phyloP scores from a whole-genome alignment of 2,329 filamentous ascomycete species.

The Nemania serpens region DNA sequence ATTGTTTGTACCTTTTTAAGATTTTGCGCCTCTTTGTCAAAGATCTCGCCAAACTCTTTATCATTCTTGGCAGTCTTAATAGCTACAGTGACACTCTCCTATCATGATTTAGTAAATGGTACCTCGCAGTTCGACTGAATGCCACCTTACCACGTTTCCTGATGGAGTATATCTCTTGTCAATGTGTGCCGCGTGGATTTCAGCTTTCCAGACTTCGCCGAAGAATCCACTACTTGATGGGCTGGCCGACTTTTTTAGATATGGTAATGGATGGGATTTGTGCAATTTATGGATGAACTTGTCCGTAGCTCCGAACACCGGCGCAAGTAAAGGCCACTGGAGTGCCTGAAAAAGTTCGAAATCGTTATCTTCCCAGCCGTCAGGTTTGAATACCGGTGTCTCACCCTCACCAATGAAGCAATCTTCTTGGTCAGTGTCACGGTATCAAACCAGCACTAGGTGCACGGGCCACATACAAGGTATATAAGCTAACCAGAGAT shows the following conservation, averaged over 20 bases:
- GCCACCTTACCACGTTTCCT: background rate
- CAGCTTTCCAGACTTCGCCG: constrained; percentile 1
- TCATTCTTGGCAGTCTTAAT: constrained; percentile 5
- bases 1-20: constrained; percentile 1
- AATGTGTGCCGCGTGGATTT: constrained; percentile 8
- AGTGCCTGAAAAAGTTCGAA: background rate
- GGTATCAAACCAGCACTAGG: no score
- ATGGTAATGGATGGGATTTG: background rate
- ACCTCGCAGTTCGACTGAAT: background rate
- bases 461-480: no score
- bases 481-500: no score
- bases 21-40: constrained; percentile 5
- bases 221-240: constrained; percentile 8
- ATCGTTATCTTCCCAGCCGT: constrained; percentile 7
- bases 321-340: constrained; percentile 2
- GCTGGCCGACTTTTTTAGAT: background rate
- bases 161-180: background rate
- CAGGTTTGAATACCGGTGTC: background rate
- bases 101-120: background rate
- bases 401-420: background rate
- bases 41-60: background rate
- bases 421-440: no score
- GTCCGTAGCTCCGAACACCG: background rate
- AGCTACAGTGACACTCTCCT: constrained; percentile 2
- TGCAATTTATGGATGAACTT: constrained; percentile 6